Percentiles rank a stretch among this genome's conserved stretches.
Evolutionary conservation across 2,329 filamentous ascomycete genomes (phyloP).

Genomic region (Coniochaeta sp.): DNA sequence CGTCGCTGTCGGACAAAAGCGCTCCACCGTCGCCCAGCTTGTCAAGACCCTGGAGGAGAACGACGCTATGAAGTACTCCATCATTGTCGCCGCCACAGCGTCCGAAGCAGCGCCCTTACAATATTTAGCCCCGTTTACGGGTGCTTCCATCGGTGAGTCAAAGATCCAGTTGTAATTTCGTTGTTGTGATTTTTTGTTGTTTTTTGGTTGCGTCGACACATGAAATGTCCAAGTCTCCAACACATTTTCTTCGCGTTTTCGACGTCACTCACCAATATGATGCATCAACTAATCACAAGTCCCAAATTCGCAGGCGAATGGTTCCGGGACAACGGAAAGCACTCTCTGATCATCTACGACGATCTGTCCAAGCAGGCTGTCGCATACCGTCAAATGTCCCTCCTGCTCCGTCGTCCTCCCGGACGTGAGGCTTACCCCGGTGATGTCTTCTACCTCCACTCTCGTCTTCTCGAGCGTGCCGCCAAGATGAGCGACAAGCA

Average conservation of each 20-base stretch:
- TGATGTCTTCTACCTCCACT: conserved; percentile 99
- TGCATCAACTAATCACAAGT: too few relatives aligned
- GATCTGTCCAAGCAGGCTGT: conserved; percentile 98
- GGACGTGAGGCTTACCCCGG: conserved; percentile 99
- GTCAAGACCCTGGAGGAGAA: conserved; percentile 99
- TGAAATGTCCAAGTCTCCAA: too few relatives aligned
- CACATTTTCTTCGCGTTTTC: too few relatives aligned
- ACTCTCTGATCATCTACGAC: conserved; percentile 86
- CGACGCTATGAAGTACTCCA: conserved; percentile 97
- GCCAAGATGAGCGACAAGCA: conserved; percentile 98
- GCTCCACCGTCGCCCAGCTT: conserved; percentile 97
- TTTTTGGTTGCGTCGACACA: conserved; percentile 6
- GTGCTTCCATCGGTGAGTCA: too few relatives aligned
- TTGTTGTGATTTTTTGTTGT: too few relatives aligned
- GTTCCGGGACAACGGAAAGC: conserved; percentile 80
- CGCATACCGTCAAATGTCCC: conserved; percentile 97
- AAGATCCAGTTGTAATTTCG: too few relatives aligned
- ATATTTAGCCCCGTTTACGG: conserved; percentile 91
- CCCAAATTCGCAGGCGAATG: conserved; percentile 58
- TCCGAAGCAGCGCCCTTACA: conserved; percentile 91
- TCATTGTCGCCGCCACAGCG: conserved; percentile 90
- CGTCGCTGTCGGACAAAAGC: conserved; percentile 98
- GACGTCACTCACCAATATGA: too few relatives aligned
- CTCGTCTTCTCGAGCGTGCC: conserved; percentile 96
- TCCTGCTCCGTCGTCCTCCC: conserved; percentile 92